These are phyloP conservation scores for Ganoderma leucocontextum DNA, from an alignment of 1,284 basidiomycete genomes.

Conservation along the genomic window DNA sequence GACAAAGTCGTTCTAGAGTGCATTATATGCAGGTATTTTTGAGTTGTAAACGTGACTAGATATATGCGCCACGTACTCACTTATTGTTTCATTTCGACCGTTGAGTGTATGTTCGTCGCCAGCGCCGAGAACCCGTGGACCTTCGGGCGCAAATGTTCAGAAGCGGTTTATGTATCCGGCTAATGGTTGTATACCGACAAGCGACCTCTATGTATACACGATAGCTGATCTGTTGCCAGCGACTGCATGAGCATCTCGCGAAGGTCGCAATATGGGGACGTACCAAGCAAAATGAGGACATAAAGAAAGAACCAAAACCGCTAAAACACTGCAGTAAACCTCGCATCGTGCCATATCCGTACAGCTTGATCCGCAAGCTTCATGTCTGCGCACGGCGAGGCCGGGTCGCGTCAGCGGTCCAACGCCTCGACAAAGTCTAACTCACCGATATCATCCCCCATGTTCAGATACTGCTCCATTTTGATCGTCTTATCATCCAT, in stretches of 20 bases:
- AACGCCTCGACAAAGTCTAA: conserved; percentile 18
- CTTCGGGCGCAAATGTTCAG: no score
- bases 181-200: neutral
- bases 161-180: neutral
- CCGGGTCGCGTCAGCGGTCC: neutral
- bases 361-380: conserved; percentile 71
- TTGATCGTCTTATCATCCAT: conserved; percentile 67
- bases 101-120: no score
- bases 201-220: neutral
- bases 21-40: neutral
- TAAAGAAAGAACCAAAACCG: neutral
- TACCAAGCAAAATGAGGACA: neutral
- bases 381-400: conserved; percentile 56
- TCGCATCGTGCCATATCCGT: conserved; percentile 68
- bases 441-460: conserved; percentile 77
- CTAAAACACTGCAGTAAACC: conserved; percentile 50
- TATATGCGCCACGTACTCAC: neutral
- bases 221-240: neutral
- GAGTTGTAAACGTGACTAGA: neutral
- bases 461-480: conserved; percentile 65
- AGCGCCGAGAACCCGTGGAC: no score
- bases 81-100: neutral
- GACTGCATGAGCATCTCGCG: neutral
- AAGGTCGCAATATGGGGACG: neutral
- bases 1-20: neutral